Percentiles rank a stretch among this genome's conserved stretches.
phyloP scores from a whole-genome alignment of 805 yeast genomes.

The Candida arabinofermentans region DNA sequence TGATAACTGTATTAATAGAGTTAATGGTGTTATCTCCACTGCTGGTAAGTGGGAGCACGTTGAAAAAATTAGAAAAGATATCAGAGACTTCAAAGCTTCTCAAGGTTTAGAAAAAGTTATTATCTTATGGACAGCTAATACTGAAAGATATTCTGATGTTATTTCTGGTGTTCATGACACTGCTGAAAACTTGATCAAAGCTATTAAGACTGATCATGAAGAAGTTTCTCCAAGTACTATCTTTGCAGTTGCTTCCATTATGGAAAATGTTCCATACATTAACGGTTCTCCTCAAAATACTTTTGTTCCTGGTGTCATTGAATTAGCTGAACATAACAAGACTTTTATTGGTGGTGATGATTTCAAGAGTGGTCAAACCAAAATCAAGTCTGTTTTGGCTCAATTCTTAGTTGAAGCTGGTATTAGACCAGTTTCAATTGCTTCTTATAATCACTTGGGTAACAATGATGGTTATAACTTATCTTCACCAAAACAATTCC shows the following conservation, averaged over 20 bases:
- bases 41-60: conserved; percentile 85
- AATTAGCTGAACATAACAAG: conserved; percentile 74
- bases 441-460: conserved; percentile 94
- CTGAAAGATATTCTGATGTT: conserved; percentile 83
- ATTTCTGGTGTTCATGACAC: conserved; percentile 83
- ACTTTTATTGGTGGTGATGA: conserved; percentile 94
- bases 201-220: conserved; percentile 73
- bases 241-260: conserved; percentile 88
- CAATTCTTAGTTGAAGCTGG: conserved; percentile 97
- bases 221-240: conserved; percentile 93
- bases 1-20: conserved; percentile 71
- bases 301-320: conserved; percentile 91
- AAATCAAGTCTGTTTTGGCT: conserved; percentile 92
- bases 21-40: conserved; percentile 45
- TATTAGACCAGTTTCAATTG: conserved; percentile 89
- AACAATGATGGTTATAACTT: conserved; percentile 94
- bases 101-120: conserved; percentile 82
- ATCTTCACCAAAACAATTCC: conserved; percentile 88
- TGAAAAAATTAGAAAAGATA: conserved; percentile 79
- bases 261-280: conserved; percentile 85
- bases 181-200: conserved; percentile 66
- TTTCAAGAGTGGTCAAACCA: conserved; percentile 95
- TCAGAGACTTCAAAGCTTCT: conserved; percentile 65
- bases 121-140: conserved; percentile 95
- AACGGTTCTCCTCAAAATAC: conserved; percentile 98